phyloP scores from a whole-genome alignment of 2,329 filamentous ascomycete genomes.

The Cercospora brassicicola region DNA sequence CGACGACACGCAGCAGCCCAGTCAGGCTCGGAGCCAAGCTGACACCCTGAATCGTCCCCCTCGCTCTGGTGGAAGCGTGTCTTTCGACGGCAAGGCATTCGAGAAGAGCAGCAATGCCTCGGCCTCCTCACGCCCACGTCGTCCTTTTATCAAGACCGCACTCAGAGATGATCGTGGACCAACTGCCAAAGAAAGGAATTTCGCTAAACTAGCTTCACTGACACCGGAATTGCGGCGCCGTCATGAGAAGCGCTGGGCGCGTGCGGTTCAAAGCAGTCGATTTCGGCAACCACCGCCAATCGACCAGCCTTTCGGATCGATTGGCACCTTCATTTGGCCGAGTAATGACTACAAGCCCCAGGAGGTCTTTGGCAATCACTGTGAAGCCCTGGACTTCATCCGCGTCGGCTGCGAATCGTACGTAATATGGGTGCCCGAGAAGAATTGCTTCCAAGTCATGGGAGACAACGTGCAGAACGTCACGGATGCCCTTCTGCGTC shows the following conservation, averaged over 20 bases:
- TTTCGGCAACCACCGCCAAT: constrained; percentile 33
- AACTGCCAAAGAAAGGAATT: constrained; percentile 9
- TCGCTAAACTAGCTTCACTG: constrained; percentile 28
- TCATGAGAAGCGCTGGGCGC: constrained; percentile 30
- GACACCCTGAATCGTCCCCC: background rate
- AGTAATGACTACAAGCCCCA: constrained; percentile 44
- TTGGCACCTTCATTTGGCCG: constrained; percentile 50
- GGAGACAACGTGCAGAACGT: constrained; percentile 31
- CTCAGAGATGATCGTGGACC: constrained; percentile 1
- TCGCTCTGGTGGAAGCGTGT: background rate
- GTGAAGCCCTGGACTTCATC: constrained; percentile 49
- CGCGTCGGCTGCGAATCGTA: constrained; percentile 44
- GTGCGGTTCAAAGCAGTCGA: constrained; percentile 28
- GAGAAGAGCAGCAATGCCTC: background rate
- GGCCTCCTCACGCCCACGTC: background rate
- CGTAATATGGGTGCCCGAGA: constrained; percentile 41
- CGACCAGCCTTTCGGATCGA: constrained; percentile 28
- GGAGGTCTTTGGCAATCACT: constrained; percentile 44
- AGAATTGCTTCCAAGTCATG: constrained; percentile 37
- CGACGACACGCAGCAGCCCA: background rate
- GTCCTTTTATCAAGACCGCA: background rate
- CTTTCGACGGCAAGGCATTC: background rate
- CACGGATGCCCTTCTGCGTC: constrained; percentile 38
- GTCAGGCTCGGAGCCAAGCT: background rate
- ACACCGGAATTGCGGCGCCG: constrained; percentile 25